phyloP scores from a whole-genome alignment of 306 rosid species.

The Rosa chinensis region DNA sequence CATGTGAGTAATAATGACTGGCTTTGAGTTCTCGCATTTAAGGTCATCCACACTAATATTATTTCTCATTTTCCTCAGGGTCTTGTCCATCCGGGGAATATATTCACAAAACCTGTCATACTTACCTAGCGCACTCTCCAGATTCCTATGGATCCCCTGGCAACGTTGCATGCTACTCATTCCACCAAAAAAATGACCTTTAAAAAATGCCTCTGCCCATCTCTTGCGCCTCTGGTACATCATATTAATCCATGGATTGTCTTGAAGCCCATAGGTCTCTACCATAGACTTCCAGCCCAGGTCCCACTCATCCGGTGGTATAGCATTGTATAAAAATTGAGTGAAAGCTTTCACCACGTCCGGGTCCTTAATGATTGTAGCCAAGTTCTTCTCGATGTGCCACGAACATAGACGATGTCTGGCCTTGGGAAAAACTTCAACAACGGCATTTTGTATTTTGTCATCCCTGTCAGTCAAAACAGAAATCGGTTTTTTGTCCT shows the following conservation, averaged over 20 bases:
- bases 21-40: conserved; percentile 3
- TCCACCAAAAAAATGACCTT: conserved; percentile 4
- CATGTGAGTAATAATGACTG: neutral
- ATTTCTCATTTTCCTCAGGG: conserved; percentile 1
- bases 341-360: neutral
- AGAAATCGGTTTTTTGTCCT: neutral
- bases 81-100: neutral
- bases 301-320: neutral
- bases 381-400: neutral
- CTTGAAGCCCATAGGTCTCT: conserved; percentile 4
- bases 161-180: conserved; percentile 7
- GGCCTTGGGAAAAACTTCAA: neutral
- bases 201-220: neutral
- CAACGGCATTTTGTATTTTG: neutral
- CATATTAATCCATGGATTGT: conserved; percentile 1
- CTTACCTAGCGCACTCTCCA: neutral
- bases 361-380: neutral
- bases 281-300: neutral
- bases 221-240: neutral
- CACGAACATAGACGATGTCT: neutral
- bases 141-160: neutral
- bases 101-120: neutral
- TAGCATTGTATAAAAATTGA: neutral
- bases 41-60: neutral
- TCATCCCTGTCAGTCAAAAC: neutral